phyloP scores from a whole-genome alignment of 805 yeast species.

The Ogataea paraovalis region DNA sequence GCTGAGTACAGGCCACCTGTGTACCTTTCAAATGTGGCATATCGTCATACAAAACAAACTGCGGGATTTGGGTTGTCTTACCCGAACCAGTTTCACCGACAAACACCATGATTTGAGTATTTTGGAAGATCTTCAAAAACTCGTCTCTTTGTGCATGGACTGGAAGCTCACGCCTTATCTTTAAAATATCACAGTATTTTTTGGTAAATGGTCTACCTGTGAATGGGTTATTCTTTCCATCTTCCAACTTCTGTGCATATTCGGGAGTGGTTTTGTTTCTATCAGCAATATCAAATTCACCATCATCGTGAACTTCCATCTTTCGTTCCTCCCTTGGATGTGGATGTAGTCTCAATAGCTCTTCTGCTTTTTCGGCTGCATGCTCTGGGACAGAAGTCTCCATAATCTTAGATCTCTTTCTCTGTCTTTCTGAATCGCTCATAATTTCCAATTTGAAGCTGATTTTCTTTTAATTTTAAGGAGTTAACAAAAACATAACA shows the following conservation, averaged over 20 bases:
- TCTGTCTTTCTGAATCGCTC: conserved; percentile 37
- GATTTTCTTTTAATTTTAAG: no score
- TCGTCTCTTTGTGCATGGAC: conserved; percentile 92
- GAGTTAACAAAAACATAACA: no score
- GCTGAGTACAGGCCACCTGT: conserved; percentile 94
- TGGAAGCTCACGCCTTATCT: conserved; percentile 79
- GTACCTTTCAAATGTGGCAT: conserved; percentile 81
- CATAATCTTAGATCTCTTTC: conserved; percentile 45
- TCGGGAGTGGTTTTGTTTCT: conserved; percentile 66
- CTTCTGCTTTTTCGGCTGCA: conserved; percentile 67
- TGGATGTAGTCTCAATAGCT: conserved; percentile 45
- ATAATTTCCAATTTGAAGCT: conserved; percentile 5
- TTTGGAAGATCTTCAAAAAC: conserved; percentile 78
- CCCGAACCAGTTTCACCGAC: conserved; percentile 99
- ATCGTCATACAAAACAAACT: conserved; percentile 88
- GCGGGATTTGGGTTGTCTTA: conserved; percentile 97
- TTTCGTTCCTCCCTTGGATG: conserved; percentile 34
- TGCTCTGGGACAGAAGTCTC: conserved; percentile 55
- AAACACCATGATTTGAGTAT: conserved; percentile 91
- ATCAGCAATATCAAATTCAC: conserved; percentile 51
- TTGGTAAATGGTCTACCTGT: conserved; percentile 60
- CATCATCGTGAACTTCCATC: conserved; percentile 56
- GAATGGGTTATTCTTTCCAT: conserved; percentile 68
- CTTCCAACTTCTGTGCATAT: conserved; percentile 57
- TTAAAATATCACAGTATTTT: conserved; percentile 74